Base-by-base conservation (phyloP, 345 rosid species). In the Aegle marmelos region DNA sequence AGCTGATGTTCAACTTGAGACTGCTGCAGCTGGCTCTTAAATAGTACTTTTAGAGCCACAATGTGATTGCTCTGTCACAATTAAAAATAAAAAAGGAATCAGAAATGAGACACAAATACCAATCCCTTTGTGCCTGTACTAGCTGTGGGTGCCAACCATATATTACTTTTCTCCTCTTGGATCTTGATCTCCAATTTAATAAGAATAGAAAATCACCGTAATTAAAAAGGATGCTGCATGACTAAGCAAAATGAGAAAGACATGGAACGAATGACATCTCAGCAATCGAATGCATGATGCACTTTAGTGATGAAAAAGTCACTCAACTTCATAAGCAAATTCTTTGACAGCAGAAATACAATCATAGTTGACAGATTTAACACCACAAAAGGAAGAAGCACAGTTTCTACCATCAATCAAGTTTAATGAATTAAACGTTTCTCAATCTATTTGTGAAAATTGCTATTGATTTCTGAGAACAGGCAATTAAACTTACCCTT, bases 1-100 rank as follows among this genome's bases (percentile, higher is more conserved):
- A 96, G 95, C 85, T 94, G 99, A 80, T 94, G 98, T 82, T 96
- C 98, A 70, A 94, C 98, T 82, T 94, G 98, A 37, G 99, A 96
- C 79, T 96, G 93, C 41, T 94, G 98, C 82, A 96, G 85, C 88
- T 96, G 99, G 82, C 86, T 90, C 87, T 96, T 96, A 76, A 96
- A 96, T 56, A 96, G 91, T 76, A 96, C 98, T 88, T 96, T 96
- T 25, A 96, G 81, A 9, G 99, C 99, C 62, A 96, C 98, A 24
- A 96, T 84, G 68, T 96, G 95, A 85, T 91, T 94, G 87, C 99
- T 96, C 99, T 96, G 91, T 76, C 68, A 71, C 50, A 81, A 50
- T 9, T 3, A 33, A 64, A 72, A 31, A n/a, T n/a, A n/a, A 2
- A 68, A 54, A 30, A 70, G 19, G 53, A 8, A 74, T n/a, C 27